Base-by-base conservation (phyloP, 164 flowering plant species). In the Tinospora cordifolia region DNA sequence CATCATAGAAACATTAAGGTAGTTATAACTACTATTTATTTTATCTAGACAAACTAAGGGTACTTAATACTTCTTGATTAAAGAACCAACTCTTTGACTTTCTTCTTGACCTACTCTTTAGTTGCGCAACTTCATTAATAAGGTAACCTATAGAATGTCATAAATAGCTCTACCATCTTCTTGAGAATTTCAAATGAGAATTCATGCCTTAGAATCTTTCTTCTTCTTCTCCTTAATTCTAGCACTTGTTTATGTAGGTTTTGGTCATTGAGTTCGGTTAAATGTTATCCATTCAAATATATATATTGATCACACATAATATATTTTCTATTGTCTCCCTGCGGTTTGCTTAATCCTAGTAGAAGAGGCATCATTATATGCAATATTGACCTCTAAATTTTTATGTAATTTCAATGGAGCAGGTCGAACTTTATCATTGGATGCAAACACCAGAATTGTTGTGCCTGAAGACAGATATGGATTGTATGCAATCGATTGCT, bases 381-480 rank as follows among this genome's bases (percentile, higher is more conserved):
- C 21, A 57, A 5, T 9, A 21, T 66, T 65, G 39, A 41, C 38
- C 46, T 64, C 49, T 63, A 64, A 60, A 36, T 40, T 26, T 26
- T 63, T 46, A 21, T n/a, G n/a, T 46, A 10, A 73, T 62, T 65
- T 68, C 66, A 39, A 11, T 74, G 70, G 73, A 69, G 59, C 86
- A 93, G 98, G 98, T 71, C 67, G 75, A 74, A 87, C 97, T 1
- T 79, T 83, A 62, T 80, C 88, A 19, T 77, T 94, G 73, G 96
- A 94, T 81, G 82, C 79, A 13, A 83, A 85, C 39, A 73, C 91
- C 30, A 81, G 63, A 39, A 81, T 94, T 66, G 71, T 69, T 67
- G 94, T 92, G 60, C 98, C 99, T 11, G 89, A 92, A 69, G 98
- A 89, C 68, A 84, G 98, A 83, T 77, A 80, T 75, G 99, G 99